Evolutionary conservation across 2,329 filamentous ascomycete genomes (phyloP), one percentile per base, ranked within the genome.

Genomic region (Rugonectria rugulosa): DNA sequence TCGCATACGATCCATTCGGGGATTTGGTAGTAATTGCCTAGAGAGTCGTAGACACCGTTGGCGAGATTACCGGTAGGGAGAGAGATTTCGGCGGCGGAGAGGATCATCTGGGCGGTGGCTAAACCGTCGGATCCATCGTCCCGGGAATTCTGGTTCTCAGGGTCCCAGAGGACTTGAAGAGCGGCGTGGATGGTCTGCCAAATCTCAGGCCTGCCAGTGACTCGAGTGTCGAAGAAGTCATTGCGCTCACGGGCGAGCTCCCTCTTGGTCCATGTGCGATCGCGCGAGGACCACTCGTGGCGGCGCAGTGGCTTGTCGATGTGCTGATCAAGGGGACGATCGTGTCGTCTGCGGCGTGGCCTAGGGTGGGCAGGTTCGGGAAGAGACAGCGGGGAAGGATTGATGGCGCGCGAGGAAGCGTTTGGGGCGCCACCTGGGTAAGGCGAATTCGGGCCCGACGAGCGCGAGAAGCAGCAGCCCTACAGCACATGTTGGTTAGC

Each of bases 141-240:
- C 20, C 74, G 73, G 8, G 66, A 65, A 38, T 70, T 68, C n/a
- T 70, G 66, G 5, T 56, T 59, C 20, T 84, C 80, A 1, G 81
- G 78, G 10, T 81, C 80, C 76, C 88, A 88, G 58, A 97, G 72
- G 6, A 90, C 77, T 57, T 89, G 83, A 15, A 92, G 79, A 0
- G 88, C 89, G 1, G 86, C 78, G 40, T 82, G 82, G 12, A 97
- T 73, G 1, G 90, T 88, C 64, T 85, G 85, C 94, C 94, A 98
- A 21, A 95, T 83, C 72, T 97, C 91, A 5, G 81, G 68, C 4
- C 86, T 82, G 2, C 92, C 92, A 0, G 89, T 90, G 14, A 96
- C 91, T 41, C 92, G 81, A 2, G 93, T 97, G 58, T 97, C 92
- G 73, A 96, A 98, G 79, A 96, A 97, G 59, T 92, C 92, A 43